Percentiles rank a stretch among this genome's conserved stretches.
Evolutionary conservation across 2,329 filamentous ascomycete species (phyloP).

Genomic region (Penicillium psychrosexuale): DNA sequence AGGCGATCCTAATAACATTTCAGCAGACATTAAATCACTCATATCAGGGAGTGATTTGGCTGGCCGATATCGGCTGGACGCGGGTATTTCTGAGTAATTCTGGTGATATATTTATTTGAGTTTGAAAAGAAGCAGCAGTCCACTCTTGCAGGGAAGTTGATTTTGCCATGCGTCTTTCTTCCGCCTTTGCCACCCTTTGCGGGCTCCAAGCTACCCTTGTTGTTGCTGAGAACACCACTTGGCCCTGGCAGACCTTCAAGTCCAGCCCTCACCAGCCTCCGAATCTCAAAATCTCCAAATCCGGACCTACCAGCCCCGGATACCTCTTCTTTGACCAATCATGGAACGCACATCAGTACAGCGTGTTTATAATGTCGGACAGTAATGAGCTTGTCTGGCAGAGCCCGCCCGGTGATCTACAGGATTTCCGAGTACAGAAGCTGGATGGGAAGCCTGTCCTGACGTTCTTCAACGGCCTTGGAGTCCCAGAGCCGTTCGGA

Average conservation of each 20-base stretch:
- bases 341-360: constrained; percentile 14
- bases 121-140: neutral
- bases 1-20: neutral
- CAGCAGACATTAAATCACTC: neutral
- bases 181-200: neutral
- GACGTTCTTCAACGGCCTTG: constrained; percentile 28
- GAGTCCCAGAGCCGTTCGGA: constrained; percentile 17
- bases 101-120: neutral
- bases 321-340: constrained; percentile 24
- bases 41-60: neutral
- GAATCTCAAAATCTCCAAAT: constrained; percentile 17
- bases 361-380: constrained; percentile 25
- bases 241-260: constrained; percentile 1
- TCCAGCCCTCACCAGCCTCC: neutral
- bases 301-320: constrained; percentile 25
- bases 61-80: neutral
- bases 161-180: neutral
- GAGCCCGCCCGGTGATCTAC: constrained; percentile 20
- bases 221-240: neutral
- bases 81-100: neutral
- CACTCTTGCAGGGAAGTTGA: neutral
- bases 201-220: neutral
- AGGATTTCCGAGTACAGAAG: constrained; percentile 26
- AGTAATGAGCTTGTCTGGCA: constrained; percentile 27
- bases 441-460: constrained; percentile 27